Evolutionary conservation across 768 basidiomycete species (phyloP), one percentile per base, ranked within the genome.

Genomic region (Leucocoprinus sp.): DNA sequence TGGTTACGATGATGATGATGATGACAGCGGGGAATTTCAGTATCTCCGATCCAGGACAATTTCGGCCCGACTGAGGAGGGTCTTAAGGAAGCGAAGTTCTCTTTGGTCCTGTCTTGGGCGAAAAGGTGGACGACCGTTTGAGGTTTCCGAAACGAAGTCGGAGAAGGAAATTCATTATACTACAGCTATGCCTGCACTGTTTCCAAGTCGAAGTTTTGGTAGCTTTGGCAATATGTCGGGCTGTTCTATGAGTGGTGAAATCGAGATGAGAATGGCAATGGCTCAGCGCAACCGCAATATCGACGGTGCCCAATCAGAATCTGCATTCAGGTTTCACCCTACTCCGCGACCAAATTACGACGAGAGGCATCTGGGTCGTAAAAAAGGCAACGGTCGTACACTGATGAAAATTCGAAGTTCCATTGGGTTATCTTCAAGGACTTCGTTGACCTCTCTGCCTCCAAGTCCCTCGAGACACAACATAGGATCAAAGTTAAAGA

Each of bases 171-270:
- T n/a, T 4, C 24, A 36, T 11, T 2, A 27, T 9, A 24, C 22
- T 14, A 33, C 40, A 4, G 23, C 46, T 12, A 17, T 42, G 18
- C 40, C 40, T 18, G 21, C 15, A 23, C 7, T 27, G 12, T 41
- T 34, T 12, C 18, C 40, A 12, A 42, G 34, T 17, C 18, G 39
- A 19, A 42, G 40, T 36, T 28, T 21, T 1, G 14, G 39, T 12
- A 15, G 34, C 15, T 36, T 48, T n/a, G 26, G 40, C 36, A 8
- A 26, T 8, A 29, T 22, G 4, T 18, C 33, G 4, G 76, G 76
- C 11, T 78, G 67, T 56, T 80, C 78, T 45, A 62, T 80, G 52
- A 80, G 76, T 43, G 78, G 78, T 8, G 75, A 79, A 59, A 75
- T 72, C 43, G 78, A 80, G 55, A 50, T 78, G 60, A 64, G 70